These are phyloP conservation scores for Russula compacta DNA, from an alignment of 768 basidiomycete species.

Conservation along the genomic window DNA sequence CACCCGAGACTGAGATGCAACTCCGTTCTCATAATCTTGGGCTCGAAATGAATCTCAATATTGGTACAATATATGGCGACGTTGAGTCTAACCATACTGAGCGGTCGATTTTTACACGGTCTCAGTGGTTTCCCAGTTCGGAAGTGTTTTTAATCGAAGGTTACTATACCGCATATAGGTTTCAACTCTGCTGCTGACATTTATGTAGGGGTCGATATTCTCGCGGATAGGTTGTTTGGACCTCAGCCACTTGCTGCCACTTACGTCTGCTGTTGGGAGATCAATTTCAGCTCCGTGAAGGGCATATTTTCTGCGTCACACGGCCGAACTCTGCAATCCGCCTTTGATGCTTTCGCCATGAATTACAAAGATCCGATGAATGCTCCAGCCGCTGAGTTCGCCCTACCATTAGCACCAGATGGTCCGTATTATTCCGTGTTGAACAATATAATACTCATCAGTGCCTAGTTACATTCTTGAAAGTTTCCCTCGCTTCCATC, in stretches of 20 bases:
- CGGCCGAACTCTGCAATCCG: slow-evolving; percentile 40
- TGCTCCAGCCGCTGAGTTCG: slow-evolving; percentile 64
- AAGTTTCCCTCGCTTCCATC: slow-evolving; percentile 45
- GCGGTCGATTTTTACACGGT: slow-evolving; percentile 27
- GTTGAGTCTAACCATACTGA: slow-evolving; percentile 41
- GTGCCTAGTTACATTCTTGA: slow-evolving; percentile 72
- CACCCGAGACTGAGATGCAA: slow-evolving; percentile 67
- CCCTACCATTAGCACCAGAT: slow-evolving; percentile 63
- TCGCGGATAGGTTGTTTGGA: slow-evolving; percentile 82
- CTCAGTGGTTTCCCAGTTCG: slow-evolving; percentile 20
- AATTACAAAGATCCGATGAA: slow-evolving; percentile 74
- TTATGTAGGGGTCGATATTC: slow-evolving; percentile 58
- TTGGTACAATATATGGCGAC: slow-evolving; percentile 48
- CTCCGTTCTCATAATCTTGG: slow-evolving; percentile 78
- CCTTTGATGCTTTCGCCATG: slow-evolving; percentile 47
- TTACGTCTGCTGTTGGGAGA: slow-evolving; percentile 92
- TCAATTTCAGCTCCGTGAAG: slow-evolving; percentile 58
- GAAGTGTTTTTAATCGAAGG: slow-evolving; percentile 44
- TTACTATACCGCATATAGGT: slow-evolving; percentile 11
- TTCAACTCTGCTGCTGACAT: not conserved
- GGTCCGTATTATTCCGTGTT: slow-evolving; percentile 36
- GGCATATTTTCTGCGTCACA: slow-evolving; percentile 47
- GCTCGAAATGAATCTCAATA: slow-evolving; percentile 37
- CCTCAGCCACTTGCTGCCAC: slow-evolving; percentile 75
- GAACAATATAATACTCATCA: not conserved